A percentile compares a stretch with the other conserved stretches of the same genome.
These are phyloP conservation scores for Hypoxylon rickii DNA, from an alignment of 495 filamentous ascomycete species.

Conservation along the genomic window DNA sequence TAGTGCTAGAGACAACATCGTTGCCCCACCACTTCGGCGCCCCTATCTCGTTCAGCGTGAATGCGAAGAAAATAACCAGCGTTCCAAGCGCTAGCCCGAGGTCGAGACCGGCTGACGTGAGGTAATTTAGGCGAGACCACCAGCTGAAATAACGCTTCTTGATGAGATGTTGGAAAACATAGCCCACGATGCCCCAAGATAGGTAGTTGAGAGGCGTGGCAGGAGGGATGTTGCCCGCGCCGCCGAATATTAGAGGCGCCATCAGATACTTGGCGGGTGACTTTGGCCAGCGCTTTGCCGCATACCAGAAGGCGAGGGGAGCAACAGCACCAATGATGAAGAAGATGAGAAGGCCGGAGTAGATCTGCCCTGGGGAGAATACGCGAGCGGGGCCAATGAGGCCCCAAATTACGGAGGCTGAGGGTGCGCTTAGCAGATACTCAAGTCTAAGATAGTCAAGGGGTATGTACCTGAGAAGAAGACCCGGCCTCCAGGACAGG, in stretches of 20 bases:
- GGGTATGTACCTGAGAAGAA: conserved; percentile 63
- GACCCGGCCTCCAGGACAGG: conserved; percentile 68
- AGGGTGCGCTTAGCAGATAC: neutral
- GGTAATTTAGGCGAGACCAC: conserved; percentile 71
- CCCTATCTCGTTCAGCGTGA: conserved; percentile 53
- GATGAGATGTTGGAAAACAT: conserved; percentile 66
- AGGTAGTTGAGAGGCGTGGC: conserved; percentile 72
- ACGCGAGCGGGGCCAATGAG: conserved; percentile 68
- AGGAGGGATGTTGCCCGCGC: conserved; percentile 65
- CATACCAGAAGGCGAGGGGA: conserved; percentile 61
- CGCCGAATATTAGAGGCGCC: conserved; percentile 71
- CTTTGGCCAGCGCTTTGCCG: conserved; percentile 57
- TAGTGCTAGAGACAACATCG: conserved; percentile 49
- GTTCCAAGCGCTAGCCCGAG: conserved; percentile 66
- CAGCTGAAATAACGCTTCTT: conserved; percentile 62
- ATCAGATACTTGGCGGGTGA: conserved; percentile 60
- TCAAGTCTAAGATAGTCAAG: too few species aligned
- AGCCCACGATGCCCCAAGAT: conserved; percentile 69
- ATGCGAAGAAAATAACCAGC: conserved; percentile 65
- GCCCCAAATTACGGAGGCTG: conserved; percentile 70
- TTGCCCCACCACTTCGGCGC: conserved; percentile 63
- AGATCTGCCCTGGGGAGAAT: conserved; percentile 71
- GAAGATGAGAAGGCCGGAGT: conserved; percentile 66
- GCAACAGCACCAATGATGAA: conserved; percentile 63
- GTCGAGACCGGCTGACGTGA: conserved; percentile 64